Percentiles rank a stretch among this genome's conserved stretches.
phyloP scores from a whole-genome alignment of 768 basidiomycete genomes.

The Polyporus arcularius region DNA sequence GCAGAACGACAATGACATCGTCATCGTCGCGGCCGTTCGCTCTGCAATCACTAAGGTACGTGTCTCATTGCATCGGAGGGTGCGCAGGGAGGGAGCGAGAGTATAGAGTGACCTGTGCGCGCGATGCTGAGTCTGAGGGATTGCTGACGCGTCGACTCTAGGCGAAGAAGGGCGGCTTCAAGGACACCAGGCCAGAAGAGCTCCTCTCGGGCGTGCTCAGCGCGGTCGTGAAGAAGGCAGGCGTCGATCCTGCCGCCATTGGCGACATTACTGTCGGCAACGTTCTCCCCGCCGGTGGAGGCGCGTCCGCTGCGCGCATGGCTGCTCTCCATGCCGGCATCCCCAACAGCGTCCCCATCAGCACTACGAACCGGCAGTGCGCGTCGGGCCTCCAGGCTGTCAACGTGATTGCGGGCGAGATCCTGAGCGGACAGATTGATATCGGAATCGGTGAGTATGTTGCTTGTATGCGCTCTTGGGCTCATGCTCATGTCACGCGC shows the following conservation, averaged over 20 bases:
- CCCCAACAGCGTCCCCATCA: conserved; percentile 69
- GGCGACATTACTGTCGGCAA: conserved; percentile 88
- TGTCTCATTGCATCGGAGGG: not conserved
- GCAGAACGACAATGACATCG: conserved; percentile 84
- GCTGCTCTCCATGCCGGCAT: conserved; percentile 86
- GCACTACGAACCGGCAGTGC: conserved; percentile 90
- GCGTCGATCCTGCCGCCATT: conserved; percentile 78
- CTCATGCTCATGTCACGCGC: not conserved
- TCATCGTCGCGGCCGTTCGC: conserved; percentile 85
- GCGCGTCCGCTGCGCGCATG: conserved; percentile 81
- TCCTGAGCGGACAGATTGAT: conserved; percentile 78
- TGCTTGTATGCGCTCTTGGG: not conserved
- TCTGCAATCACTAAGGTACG: conserved; percentile 90
- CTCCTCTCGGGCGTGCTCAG: conserved; percentile 76
- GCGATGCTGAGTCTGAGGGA: too few species aligned
- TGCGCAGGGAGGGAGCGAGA: not conserved
- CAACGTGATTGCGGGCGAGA: conserved; percentile 80
- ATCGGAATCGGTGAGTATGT: conserved; percentile 75
- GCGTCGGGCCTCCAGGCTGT: conserved; percentile 85
- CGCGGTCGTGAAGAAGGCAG: conserved; percentile 66
- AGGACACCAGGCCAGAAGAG: conserved; percentile 85
- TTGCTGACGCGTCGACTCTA: conserved; percentile 29
- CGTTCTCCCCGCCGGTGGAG: conserved; percentile 85
- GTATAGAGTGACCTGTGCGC: not conserved
- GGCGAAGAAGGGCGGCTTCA: conserved; percentile 88